Evolutionary conservation across 2,329 filamentous ascomycete species (phyloP).

Genomic region (Leptographium procerum): DNA sequence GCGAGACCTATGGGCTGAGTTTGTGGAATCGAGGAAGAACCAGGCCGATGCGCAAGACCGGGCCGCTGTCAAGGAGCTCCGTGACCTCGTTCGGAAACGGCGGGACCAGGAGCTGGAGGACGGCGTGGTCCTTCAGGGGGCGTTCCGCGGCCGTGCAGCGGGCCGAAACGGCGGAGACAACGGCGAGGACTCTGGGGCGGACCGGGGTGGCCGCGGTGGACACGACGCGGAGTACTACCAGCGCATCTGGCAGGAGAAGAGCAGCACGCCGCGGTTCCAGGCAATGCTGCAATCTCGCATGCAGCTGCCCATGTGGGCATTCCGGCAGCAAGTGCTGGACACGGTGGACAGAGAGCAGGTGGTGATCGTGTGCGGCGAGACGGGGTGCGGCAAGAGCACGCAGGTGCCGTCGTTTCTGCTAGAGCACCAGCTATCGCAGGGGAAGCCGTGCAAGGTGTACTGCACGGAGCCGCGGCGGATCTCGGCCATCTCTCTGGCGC

Average conservation of each 20-base stretch:
- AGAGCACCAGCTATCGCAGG: slow-evolving; percentile 74
- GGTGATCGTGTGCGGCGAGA: slow-evolving; percentile 91
- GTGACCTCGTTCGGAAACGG: slow-evolving; percentile 56
- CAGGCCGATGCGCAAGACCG: slow-evolving; percentile 62
- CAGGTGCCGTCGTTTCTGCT: slow-evolving; percentile 92
- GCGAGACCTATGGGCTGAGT: slow-evolving; percentile 77
- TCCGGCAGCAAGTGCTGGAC: slow-evolving; percentile 64
- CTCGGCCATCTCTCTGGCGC: slow-evolving; percentile 86
- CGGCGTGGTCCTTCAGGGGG: slow-evolving; percentile 64
- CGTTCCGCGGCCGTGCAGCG: slow-evolving; percentile 53
- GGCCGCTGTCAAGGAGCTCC: slow-evolving; percentile 53
- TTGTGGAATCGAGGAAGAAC: slow-evolving; percentile 58
- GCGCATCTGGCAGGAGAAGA: slow-evolving; percentile 49
- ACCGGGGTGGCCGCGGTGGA: slow-evolving; percentile 26
- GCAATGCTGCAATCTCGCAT: slow-evolving; percentile 67
- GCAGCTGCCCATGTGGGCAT: slow-evolving; percentile 83
- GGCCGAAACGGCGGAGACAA: slow-evolving; percentile 35
- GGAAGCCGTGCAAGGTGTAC: slow-evolving; percentile 79
- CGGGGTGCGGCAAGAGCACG: slow-evolving; percentile 93
- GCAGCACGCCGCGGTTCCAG: slow-evolving; percentile 51
- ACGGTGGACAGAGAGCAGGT: slow-evolving; percentile 73
- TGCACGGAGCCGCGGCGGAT: slow-evolving; percentile 94
- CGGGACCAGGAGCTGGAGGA: slow-evolving; percentile 60
- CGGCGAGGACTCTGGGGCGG: slow-evolving; percentile 34
- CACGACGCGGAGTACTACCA: slow-evolving; percentile 36